phyloP scores from a whole-genome alignment of 176 grass and related monocot genomes.

The Raddia distichophylla region DNA sequence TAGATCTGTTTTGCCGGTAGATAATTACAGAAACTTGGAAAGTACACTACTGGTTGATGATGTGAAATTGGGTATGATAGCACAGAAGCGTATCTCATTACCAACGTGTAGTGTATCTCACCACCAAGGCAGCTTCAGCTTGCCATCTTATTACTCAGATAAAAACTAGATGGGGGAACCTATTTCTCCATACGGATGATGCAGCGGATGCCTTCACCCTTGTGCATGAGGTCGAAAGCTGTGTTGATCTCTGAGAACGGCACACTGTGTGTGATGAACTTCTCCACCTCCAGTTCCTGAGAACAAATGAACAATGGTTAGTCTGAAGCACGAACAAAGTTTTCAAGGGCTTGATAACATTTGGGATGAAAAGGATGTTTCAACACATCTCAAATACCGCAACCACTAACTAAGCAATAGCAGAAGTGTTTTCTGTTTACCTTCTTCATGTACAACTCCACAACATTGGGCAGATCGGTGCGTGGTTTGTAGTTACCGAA shows the following conservation, averaged over 20 bases:
- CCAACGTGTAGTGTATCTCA: constrained; percentile 2
- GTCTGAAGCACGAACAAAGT: not conserved
- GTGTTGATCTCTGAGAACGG: constrained; percentile 78
- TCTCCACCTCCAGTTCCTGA: constrained; percentile 83
- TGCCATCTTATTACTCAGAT: constrained; percentile 33
- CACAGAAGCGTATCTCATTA: constrained; percentile 1
- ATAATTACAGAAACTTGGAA: constrained; percentile 35
- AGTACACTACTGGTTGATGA: constrained; percentile 22
- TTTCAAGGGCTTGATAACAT: not conserved
- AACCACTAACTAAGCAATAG: not conserved
- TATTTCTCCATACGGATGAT: constrained; percentile 82
- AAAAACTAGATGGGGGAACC: not conserved
- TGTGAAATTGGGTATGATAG: constrained; percentile 11
- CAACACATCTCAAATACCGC: not conserved
- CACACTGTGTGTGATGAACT: constrained; percentile 80
- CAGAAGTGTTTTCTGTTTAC: not conserved
- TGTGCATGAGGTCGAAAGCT: constrained; percentile 78
- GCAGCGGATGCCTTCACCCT: constrained; percentile 74
- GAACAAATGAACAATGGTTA: not conserved
- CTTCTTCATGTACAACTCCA: constrained; percentile 82
- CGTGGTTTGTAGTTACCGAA: constrained; percentile 90
- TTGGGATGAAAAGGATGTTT: not conserved
- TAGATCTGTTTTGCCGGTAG: not conserved
- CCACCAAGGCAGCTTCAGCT: constrained; percentile 16
- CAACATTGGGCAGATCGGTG: constrained; percentile 74